Evolutionary conservation across 2,329 filamentous ascomycete genomes (phyloP).

Genomic region (Cadophora gregata): DNA sequence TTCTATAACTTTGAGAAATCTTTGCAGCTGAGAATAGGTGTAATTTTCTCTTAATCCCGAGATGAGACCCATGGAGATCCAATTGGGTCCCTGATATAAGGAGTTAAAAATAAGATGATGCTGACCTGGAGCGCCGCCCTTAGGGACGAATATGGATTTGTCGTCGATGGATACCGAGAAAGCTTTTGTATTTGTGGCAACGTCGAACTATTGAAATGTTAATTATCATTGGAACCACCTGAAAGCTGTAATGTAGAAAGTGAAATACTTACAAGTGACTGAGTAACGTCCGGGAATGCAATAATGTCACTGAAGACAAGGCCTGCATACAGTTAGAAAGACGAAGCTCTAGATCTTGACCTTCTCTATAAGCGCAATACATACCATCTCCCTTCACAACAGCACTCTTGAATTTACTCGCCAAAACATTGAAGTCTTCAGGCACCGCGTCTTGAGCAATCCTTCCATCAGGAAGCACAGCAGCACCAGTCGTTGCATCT

Average conservation of each 20-base stretch:
- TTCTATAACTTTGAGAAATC: too few relatives aligned
- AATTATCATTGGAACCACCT: not conserved
- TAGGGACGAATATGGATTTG: slow-evolving; percentile 60
- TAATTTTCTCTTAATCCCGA: too few relatives aligned
- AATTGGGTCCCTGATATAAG: too few relatives aligned
- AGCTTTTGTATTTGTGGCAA: slow-evolving; percentile 25
- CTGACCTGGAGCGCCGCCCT: slow-evolving; percentile 47
- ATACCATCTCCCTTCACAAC: slow-evolving; percentile 40
- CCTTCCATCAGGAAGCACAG: slow-evolving; percentile 19
- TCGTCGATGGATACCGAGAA: slow-evolving; percentile 55
- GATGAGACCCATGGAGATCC: too few relatives aligned
- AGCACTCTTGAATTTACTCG: slow-evolving; percentile 38
- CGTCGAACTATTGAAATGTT: slow-evolving; percentile 26
- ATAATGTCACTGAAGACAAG: slow-evolving; percentile 18
- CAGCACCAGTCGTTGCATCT: not conserved
- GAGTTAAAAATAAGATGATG: not conserved
- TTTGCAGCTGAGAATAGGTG: too few relatives aligned
- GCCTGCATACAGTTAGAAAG: not conserved
- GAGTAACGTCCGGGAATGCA: not conserved
- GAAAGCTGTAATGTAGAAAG: too few relatives aligned
- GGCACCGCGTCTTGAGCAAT: slow-evolving; percentile 28
- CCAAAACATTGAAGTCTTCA: slow-evolving; percentile 36
- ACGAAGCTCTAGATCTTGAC: not conserved
- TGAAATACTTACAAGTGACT: slow-evolving; percentile 11
- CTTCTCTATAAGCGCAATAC: not conserved